These are phyloP conservation scores for Eudorina sp. DNA, from an alignment of 139 green algal genomes.

Conservation along the genomic window DNA sequence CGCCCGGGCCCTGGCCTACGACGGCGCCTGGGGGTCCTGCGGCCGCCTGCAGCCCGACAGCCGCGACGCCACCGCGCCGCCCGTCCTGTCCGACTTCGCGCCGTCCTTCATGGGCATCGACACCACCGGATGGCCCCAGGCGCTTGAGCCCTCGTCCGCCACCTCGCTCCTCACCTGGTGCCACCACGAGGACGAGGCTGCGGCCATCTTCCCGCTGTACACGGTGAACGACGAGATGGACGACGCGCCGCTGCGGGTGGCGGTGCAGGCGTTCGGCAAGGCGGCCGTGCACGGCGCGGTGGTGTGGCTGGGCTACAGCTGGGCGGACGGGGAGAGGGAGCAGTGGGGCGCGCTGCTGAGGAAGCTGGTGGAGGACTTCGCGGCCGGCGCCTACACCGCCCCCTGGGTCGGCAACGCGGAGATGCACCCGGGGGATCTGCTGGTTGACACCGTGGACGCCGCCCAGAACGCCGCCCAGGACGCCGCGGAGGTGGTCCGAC, in stretches of 20 bases:
- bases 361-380: not conserved
- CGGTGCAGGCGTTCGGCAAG: conserved; percentile 19
- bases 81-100: not conserved
- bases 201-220: not conserved
- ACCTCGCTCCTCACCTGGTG: not conserved
- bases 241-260: not conserved
- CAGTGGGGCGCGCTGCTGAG: not conserved
- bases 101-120: not conserved
- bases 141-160: not conserved
- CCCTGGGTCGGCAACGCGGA: not conserved
- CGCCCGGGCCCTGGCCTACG: not conserved
- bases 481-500: not conserved
- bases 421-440: not conserved
- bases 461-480: not conserved
- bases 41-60: not conserved
- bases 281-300: not conserved
- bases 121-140: not conserved
- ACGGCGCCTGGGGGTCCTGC: not conserved
- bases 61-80: not conserved
- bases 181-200: not conserved
- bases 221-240: not conserved
- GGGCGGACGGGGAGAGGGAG: not conserved
- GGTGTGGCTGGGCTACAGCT: not conserved
- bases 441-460: not conserved
- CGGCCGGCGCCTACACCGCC: no score